Evolutionary conservation across 768 basidiomycete species (phyloP).

Genomic region (Antrodiella citrinella): DNA sequence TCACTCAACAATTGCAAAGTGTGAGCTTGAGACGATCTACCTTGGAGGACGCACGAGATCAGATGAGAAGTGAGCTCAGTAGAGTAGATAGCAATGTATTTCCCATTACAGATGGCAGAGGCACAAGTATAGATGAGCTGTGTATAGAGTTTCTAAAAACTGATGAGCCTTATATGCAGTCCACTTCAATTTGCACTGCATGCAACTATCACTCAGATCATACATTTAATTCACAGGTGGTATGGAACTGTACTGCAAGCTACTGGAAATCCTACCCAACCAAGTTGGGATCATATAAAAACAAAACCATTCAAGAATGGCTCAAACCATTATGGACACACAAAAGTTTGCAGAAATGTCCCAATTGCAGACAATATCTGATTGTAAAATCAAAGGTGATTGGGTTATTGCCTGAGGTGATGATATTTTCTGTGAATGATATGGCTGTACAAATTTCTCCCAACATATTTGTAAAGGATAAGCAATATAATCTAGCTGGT

Average conservation of each 20-base stretch:
- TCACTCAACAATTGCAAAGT: background rate
- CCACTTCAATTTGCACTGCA: background rate
- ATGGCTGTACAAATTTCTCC: background rate
- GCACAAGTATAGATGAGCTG: background rate
- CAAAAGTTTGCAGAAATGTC: background rate
- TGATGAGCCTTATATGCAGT: background rate
- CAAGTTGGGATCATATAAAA: background rate
- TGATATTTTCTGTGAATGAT: background rate
- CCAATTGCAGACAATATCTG: background rate
- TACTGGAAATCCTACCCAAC: background rate
- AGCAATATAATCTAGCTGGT: background rate
- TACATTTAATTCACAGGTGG: too few species aligned
- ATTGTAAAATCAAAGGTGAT: background rate
- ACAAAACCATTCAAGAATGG: background rate
- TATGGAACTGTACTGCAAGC: background rate
- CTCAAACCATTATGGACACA: background rate
- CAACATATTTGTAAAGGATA: background rate
- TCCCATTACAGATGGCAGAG: background rate
- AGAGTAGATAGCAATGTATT: background rate
- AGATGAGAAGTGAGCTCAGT: background rate
- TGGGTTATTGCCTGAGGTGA: background rate
- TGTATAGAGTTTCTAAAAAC: background rate
- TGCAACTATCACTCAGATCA: background rate
- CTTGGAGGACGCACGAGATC: background rate
- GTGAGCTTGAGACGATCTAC: background rate